Percentiles rank a stretch among this genome's conserved stretches.
phyloP scores from a whole-genome alignment of 805 yeast species.

The Yarrowia keelungensis region DNA sequence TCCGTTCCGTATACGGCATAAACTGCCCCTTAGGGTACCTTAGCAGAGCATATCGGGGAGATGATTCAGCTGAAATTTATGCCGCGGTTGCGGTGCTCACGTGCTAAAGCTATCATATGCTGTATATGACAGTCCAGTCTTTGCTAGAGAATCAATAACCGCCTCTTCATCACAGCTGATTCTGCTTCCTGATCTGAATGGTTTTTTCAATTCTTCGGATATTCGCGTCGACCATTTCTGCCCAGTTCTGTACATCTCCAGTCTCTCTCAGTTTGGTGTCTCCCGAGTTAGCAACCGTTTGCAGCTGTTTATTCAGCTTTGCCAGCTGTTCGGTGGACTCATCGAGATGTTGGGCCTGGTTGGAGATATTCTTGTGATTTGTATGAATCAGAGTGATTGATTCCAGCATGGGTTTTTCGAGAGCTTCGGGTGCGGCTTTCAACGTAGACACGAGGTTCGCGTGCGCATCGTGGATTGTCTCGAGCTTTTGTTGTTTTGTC shows the following conservation, averaged over 20 bases:
- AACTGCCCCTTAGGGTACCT: too few relatives aligned
- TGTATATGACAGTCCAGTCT: too few relatives aligned
- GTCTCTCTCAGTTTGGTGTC: constrained; percentile 44
- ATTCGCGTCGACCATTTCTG: constrained; percentile 75
- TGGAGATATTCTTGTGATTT: constrained; percentile 39
- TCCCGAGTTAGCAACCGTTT: constrained; percentile 36
- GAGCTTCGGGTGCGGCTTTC: constrained; percentile 20
- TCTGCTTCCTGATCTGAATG: constrained; percentile 48
- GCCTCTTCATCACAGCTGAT: not conserved
- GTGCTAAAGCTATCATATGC: too few relatives aligned
- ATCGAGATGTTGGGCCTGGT: constrained; percentile 40
- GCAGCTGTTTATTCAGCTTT: constrained; percentile 38
- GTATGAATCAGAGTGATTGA: constrained; percentile 14
- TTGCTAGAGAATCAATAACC: not conserved
- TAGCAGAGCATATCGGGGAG: too few relatives aligned
- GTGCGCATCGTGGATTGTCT: constrained; percentile 5
- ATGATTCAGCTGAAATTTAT: too few relatives aligned
- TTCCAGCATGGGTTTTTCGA: constrained; percentile 5
- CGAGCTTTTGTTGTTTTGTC: constrained; percentile 30
- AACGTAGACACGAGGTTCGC: constrained; percentile 6
- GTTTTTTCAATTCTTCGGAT: constrained; percentile 73
- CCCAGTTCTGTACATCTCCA: constrained; percentile 59
- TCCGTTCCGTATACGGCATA: too few relatives aligned
- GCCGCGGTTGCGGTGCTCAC: too few relatives aligned
- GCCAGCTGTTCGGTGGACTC: constrained; percentile 32